These are phyloP conservation scores for Vitis hybrid DNA, from an alignment of 177 flowering plant genomes.

Conservation along the genomic window DNA sequence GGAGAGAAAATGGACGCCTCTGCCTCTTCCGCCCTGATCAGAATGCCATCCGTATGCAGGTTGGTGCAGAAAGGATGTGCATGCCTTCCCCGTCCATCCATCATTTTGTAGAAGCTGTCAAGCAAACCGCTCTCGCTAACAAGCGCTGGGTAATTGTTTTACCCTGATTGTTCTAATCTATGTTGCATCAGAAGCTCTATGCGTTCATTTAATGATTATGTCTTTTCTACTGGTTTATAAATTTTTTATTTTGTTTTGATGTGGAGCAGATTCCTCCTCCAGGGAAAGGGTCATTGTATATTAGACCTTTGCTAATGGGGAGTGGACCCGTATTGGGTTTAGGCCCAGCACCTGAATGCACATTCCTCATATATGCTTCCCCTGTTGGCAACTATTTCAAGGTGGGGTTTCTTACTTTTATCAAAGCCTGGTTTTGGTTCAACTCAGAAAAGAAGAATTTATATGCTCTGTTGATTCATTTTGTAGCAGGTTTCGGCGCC, in stretches of 20 bases:
- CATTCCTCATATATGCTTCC: constrained; percentile 75
- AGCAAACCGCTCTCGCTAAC: constrained; percentile 47
- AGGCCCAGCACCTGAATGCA: constrained; percentile 84
- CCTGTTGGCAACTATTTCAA: constrained; percentile 93
- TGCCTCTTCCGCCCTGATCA: constrained; percentile 55
- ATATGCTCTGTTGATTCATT: neutral
- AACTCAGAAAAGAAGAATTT: neutral
- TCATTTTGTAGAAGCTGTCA: constrained; percentile 60
- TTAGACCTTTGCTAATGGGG: constrained; percentile 84
- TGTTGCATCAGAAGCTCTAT: neutral
- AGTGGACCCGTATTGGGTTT: constrained; percentile 84
- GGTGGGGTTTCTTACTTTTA: constrained; percentile 31
- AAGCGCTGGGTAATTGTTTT: constrained; percentile 48
- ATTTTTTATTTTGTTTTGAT: no score
- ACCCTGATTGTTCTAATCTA: neutral
- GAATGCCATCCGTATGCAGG: constrained; percentile 52
- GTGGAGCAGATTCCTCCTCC: constrained; percentile 75
- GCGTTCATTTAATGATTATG: neutral
- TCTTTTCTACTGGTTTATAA: neutral
- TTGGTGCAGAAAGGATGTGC: constrained; percentile 64
- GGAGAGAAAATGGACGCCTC: constrained; percentile 49
- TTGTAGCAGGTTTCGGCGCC: constrained; percentile 69
- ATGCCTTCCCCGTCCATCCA: constrained; percentile 59
- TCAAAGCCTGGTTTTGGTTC: neutral
- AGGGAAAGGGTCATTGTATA: constrained; percentile 82